Evolutionary conservation across 169 alveolate genomes (phyloP).

Genomic region (Babesia sp.): DNA sequence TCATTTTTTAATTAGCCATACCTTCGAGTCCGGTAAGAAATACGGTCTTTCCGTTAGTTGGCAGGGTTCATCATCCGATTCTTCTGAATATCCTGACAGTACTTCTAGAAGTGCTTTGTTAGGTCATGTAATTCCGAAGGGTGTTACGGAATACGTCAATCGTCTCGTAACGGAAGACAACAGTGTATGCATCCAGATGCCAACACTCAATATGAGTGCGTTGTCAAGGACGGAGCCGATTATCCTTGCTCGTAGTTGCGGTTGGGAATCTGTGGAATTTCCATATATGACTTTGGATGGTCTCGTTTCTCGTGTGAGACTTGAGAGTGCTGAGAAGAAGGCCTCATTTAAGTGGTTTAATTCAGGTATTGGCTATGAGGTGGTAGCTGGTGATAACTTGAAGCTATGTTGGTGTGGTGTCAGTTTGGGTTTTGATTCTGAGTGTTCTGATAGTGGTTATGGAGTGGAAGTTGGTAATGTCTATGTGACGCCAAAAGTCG

Average conservation of each 20-base stretch:
- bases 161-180: not conserved
- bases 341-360: not conserved
- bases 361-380: not conserved
- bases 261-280: not conserved
- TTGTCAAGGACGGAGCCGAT: not conserved
- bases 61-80: not conserved
- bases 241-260: not conserved
- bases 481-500: not conserved
- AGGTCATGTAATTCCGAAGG: not conserved
- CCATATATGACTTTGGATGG: constrained; percentile 13
- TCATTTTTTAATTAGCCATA: not conserved
- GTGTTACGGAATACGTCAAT: not conserved
- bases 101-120: not conserved
- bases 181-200: not conserved
- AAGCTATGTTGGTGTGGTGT: constrained; percentile 27
- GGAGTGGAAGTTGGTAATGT: constrained; percentile 4
- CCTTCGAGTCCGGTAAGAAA: not conserved
- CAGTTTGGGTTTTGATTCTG: not conserved
- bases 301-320: not conserved
- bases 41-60: not conserved
- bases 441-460: not conserved
- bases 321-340: not conserved
- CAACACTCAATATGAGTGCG: not conserved
- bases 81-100: not conserved
- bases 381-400: constrained; percentile 1